These are phyloP conservation scores for Picochlorum costavermella DNA, from an alignment of 139 green algal species.

Conservation along the genomic window DNA sequence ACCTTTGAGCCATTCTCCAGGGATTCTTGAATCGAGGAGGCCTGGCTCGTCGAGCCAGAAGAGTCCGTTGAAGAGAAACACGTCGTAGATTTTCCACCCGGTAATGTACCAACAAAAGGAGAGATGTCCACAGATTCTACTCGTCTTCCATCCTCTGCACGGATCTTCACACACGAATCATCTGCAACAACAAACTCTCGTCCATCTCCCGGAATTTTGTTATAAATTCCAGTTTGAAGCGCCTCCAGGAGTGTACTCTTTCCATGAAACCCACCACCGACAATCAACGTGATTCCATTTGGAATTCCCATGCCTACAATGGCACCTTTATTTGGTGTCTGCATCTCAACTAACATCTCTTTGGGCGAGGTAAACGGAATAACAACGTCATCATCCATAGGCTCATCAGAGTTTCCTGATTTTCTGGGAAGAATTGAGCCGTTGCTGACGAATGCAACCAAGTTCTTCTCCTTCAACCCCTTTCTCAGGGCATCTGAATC, in stretches of 20 bases:
- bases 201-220: slow-evolving; percentile 60
- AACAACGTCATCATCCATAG: slow-evolving; percentile 28
- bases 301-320: slow-evolving; percentile 53
- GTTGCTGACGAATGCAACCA: slow-evolving; percentile 61
- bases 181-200: slow-evolving; percentile 53
- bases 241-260: slow-evolving; percentile 63
- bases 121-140: slow-evolving; percentile 59
- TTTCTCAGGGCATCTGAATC: slow-evolving; percentile 40
- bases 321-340: slow-evolving; percentile 36
- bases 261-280: slow-evolving; percentile 56
- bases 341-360: slow-evolving; percentile 31
- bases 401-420: slow-evolving; percentile 35
- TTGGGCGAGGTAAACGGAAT: slow-evolving; percentile 37
- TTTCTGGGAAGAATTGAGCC: slow-evolving; percentile 47
- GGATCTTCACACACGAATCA: slow-evolving; percentile 44
- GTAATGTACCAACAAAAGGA: slow-evolving; percentile 56
- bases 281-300: slow-evolving; percentile 58
- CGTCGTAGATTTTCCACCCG: slow-evolving; percentile 33
- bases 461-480: slow-evolving; percentile 25
- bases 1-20: slow-evolving; percentile 33
- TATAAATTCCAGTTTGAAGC: slow-evolving; percentile 57
- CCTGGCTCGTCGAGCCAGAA: slow-evolving; percentile 52
- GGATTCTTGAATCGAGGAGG: slow-evolving; percentile 54
- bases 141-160: slow-evolving; percentile 55
- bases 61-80: slow-evolving; percentile 49